phyloP scores from a whole-genome alignment of 805 yeast species.

The Starmerella vaccinii region DNA sequence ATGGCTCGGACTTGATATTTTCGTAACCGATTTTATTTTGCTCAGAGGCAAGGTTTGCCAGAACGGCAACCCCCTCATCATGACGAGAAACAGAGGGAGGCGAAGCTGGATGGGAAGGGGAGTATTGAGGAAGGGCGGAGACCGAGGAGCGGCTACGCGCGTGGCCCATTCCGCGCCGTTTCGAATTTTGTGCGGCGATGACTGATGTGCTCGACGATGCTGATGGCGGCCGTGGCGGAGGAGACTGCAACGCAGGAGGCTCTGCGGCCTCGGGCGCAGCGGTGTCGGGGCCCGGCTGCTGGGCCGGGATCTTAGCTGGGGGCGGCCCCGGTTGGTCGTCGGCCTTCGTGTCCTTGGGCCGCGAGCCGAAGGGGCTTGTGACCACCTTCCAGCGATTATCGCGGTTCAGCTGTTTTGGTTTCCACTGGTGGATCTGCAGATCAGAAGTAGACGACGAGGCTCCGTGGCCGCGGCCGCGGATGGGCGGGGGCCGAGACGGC shows the following conservation, averaged over 20 bases:
- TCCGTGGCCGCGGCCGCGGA: constrained; percentile 4
- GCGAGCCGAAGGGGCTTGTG: constrained; percentile 11
- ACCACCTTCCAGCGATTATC: constrained; percentile 21
- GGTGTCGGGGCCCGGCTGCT: not conserved
- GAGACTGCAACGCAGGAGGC: not conserved
- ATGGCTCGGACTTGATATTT: not conserved
- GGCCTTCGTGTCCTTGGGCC: not conserved
- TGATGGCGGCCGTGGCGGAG: constrained; percentile 3
- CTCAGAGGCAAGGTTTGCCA: constrained; percentile 25
- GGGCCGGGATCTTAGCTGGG: not conserved
- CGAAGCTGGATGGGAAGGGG: not conserved
- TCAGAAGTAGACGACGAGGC: constrained; percentile 17
- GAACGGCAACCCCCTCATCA: constrained; percentile 25
- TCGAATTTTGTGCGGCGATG: constrained; percentile 18
- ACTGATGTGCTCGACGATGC: constrained; percentile 11
- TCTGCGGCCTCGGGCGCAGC: not conserved
- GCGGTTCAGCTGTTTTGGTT: constrained; percentile 17
- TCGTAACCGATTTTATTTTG: constrained; percentile 10
- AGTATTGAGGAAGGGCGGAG: not conserved
- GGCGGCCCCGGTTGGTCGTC: not conserved
- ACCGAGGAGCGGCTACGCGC: constrained; percentile 15
- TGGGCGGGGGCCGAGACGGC: constrained; percentile 5
- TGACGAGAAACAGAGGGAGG: constrained; percentile 6
- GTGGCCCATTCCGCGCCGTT: constrained; percentile 15
- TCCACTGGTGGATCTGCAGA: constrained; percentile 24